Evolutionary conservation across 495 filamentous ascomycete genomes (phyloP).

Genomic region (Xylaria intraflava): DNA sequence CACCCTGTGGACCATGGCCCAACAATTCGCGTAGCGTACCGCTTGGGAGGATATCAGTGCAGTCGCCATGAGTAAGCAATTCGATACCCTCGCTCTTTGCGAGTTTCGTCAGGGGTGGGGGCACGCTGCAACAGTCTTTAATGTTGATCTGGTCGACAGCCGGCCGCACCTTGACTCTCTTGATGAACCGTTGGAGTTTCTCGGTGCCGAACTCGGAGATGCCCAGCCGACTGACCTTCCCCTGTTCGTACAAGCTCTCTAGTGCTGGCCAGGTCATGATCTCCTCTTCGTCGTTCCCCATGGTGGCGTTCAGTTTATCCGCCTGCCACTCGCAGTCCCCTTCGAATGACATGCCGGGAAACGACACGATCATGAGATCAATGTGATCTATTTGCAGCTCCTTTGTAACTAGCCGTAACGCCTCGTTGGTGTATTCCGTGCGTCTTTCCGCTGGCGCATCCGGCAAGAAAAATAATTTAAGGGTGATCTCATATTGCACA

Average conservation of each 20-base stretch:
- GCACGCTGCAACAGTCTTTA: slow-evolving; percentile 92
- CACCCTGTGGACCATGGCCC: slow-evolving; percentile 57
- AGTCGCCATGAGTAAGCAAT: slow-evolving; percentile 89
- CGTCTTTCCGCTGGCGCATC: slow-evolving; percentile 55
- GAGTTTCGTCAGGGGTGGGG: slow-evolving; percentile 75
- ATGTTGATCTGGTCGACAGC: slow-evolving; percentile 95
- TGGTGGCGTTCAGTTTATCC: slow-evolving; percentile 53
- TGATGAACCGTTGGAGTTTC: slow-evolving; percentile 55
- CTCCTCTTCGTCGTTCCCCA: slow-evolving; percentile 60
- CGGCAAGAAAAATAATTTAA: slow-evolving; percentile 88
- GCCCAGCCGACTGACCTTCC: slow-evolving; percentile 67
- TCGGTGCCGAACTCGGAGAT: slow-evolving; percentile 86
- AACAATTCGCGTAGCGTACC: slow-evolving; percentile 80
- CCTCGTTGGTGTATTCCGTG: slow-evolving; percentile 62
- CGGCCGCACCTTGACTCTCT: slow-evolving; percentile 62
- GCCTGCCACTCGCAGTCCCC: slow-evolving; percentile 81
- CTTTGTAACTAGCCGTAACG: slow-evolving; percentile 68
- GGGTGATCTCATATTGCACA: slow-evolving; percentile 81
- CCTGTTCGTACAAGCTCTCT: slow-evolving; percentile 64
- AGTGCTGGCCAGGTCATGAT: slow-evolving; percentile 60
- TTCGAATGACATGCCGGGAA: slow-evolving; percentile 89
- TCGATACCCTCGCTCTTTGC: slow-evolving; percentile 82
- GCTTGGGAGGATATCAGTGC: slow-evolving; percentile 77
- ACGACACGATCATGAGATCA: slow-evolving; percentile 86
- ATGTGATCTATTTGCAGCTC: slow-evolving; percentile 69